Base-by-base conservation (phyloP, 495 filamentous ascomycete genomes). In the Penicillium goetzii region DNA sequence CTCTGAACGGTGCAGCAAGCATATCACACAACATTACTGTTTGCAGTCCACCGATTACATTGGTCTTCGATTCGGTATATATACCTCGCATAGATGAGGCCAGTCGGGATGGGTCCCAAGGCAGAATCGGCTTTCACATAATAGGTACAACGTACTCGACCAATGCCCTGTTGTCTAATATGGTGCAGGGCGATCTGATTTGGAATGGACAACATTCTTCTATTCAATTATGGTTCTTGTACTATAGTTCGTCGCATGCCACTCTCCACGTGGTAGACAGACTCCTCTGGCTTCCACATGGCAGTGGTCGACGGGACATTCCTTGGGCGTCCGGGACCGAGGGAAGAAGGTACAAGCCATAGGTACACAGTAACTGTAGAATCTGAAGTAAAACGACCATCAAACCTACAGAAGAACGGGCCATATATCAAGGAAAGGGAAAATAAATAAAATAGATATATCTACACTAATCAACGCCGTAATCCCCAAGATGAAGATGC, bases 381-480 rank as follows among this genome's bases (percentile, higher is more conserved):
- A 33, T 15, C 0, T 0, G 23, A 32, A 3, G 30, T n/a, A 32
- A 28, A 36, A 15, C 1, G 3, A 21, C 23, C 17, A 10, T 21
- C 14, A 9, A 50, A 26, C 2, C 23, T 8, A 17, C 4, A 15
- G 1, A 50, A n/a, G n/a, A 30, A n/a, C 3, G 19, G 5, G n/a
- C 9, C 19, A 9, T 28, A 21, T 9, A 36, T 1, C 14, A 12
- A 3, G 3, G 33, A 25, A 55, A 34, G 12, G 21, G 36, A 23
- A 56, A 34, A 36, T 11, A 30, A 65, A 55, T 61, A 55, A 68
- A 68, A 72, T 66, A 68, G 61, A 64, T 72, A 63, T 71, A 70
- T 74, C 69, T 71, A 72, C 71, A 74, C 64, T 62, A 45, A 56
- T 65, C 52, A 74, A 57, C 55, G 55, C 55, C 71, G 67, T 63